Percentiles rank a stretch among this genome's conserved stretches.
Conservation (phyloP, 169 alveolate species). For the Theileria equi region DNA sequence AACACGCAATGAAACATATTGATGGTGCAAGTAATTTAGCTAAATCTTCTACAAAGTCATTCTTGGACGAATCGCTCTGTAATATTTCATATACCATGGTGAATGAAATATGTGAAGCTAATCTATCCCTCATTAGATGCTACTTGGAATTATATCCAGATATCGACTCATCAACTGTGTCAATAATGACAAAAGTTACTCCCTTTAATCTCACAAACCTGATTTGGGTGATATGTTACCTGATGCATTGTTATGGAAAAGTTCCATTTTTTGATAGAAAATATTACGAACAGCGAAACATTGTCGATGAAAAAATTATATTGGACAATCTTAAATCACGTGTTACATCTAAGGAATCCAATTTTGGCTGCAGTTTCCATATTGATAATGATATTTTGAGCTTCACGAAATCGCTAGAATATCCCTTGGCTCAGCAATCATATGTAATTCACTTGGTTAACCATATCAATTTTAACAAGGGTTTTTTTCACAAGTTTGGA, state of each 20-base stretch:
- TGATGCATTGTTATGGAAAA: slow-evolving; percentile 33
- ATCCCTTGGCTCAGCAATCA: slow-evolving; percentile 61
- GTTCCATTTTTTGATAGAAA: slow-evolving; percentile 27
- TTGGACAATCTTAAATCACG: no score
- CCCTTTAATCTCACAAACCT: slow-evolving; percentile 47
- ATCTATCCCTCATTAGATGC: slow-evolving; percentile 10
- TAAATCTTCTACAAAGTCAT: slow-evolving; percentile 32
- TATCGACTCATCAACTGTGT: not conserved
- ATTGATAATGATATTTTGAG: no score
- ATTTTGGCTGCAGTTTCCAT: no score
- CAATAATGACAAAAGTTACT: not conserved
- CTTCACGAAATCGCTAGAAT: not conserved
- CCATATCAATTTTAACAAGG: slow-evolving; percentile 50
- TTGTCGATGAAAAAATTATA: no score
- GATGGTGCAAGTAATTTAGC: slow-evolving; percentile 11
- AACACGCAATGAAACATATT: not conserved
- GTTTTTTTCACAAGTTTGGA: slow-evolving; percentile 26
- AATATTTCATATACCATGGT: not conserved
- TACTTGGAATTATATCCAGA: slow-evolving; percentile 51
- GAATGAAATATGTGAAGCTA: not conserved
- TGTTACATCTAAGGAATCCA: no score
- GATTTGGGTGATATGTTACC: slow-evolving; percentile 46
- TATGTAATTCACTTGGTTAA: slow-evolving; percentile 26
- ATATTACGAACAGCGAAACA: not conserved
- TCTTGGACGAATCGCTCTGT: slow-evolving; percentile 29